Percentiles rank a stretch among this genome's conserved stretches.
Evolutionary conservation across 768 basidiomycete species (phyloP).

Genomic region (Lentinula aciculospora): DNA sequence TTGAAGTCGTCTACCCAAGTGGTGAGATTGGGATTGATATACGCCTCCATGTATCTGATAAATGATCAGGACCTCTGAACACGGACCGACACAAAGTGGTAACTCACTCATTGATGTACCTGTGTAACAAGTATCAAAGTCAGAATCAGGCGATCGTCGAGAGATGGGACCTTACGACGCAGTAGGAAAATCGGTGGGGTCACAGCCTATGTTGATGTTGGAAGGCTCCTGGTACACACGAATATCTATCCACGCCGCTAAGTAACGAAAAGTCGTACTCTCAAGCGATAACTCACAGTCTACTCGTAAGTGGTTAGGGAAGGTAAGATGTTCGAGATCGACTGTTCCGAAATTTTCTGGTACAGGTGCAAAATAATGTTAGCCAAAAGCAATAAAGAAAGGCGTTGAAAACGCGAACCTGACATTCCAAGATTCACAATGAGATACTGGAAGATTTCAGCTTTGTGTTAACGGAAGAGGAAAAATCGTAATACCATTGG

Average conservation of each 20-base stretch:
- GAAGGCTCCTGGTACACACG: conserved; percentile 69
- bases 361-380: too few species aligned
- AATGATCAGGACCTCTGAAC: neutral
- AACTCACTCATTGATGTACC: conserved; percentile 53
- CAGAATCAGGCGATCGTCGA: neutral
- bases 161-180: conserved; percentile 26
- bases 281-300: conserved; percentile 21
- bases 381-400: too few species aligned
- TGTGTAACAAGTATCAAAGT: neutral
- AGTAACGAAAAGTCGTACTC: neutral
- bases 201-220: conserved; percentile 67
- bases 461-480: neutral
- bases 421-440: conserved; percentile 80
- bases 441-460: conserved; percentile 50
- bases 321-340: conserved; percentile 61
- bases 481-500: conserved; percentile 60
- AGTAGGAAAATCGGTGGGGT: conserved; percentile 64
- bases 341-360: conserved; percentile 72
- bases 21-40: conserved; percentile 46
- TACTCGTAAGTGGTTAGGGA: conserved; percentile 51
- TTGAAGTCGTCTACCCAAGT: conserved; percentile 38
- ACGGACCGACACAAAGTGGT: neutral
- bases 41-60: conserved; percentile 44
- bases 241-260: conserved; percentile 18
- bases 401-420: too few species aligned